Base-by-base conservation (phyloP, 805 yeast genomes). In the Hagleromyces aurorensis region DNA sequence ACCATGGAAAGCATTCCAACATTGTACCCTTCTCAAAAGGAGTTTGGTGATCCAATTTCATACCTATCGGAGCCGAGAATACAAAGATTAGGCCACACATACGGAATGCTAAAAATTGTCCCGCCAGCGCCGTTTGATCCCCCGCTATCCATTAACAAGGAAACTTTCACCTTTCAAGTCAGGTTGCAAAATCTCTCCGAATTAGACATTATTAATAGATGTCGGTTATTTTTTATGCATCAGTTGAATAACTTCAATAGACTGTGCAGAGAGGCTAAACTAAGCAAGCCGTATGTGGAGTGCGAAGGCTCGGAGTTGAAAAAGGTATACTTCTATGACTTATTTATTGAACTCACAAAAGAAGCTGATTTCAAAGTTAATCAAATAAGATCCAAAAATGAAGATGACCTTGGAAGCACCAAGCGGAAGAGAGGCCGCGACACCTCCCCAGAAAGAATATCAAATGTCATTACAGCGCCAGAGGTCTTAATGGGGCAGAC, bases 81-180 rank as follows among this genome's bases (percentile, higher is more conserved):
- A 0, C 40, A 44, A 2, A 28, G 45, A 2, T 44, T 65, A 7
- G 94, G 91, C 3, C 55, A 50, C 18, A 50, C 58, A 16, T 73
- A 67, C 50, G 96, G 96, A 0, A 86, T 91, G 46, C 56, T 85
- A 24, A 87, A 86, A 47, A 50, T 87, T 3, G 61, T 70, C 5
- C 78, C 93, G 4, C 87, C 89, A 0, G 35, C 36, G 0, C 44
- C 41, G 2, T 71, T 70, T 61, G 50, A 57, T 12, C 78, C 69
- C 3, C 72, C 72, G 0, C 67, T 78, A 38, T 64, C 74, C 32
- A 57, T 80, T 13, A 64, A 78, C 27, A 59, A 62, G 25, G 44
- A 57, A 5, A 50, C 48, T n/a, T 80, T 81, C 53, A 64, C 56
- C 27, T 81, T 82, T 47, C 76, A 72, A 38, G 78, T 85, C 6